phyloP scores from a whole-genome alignment of 352 stramenopile species.

The Globisporangium recalcitrans region DNA sequence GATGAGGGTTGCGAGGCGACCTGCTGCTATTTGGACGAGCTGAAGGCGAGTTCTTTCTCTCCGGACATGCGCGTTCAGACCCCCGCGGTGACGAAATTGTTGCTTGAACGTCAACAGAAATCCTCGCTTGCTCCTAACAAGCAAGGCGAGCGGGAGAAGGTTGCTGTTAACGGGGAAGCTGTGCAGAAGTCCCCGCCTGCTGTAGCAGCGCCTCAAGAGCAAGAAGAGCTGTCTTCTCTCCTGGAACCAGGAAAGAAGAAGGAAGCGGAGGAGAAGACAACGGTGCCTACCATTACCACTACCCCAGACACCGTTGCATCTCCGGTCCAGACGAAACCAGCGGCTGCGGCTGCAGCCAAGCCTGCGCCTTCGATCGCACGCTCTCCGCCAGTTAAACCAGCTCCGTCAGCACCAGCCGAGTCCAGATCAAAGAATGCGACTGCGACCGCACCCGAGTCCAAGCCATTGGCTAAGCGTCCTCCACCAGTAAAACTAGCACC shows the following conservation, averaged over 20 bases:
- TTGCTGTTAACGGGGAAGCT: neutral
- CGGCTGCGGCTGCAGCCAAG: neutral
- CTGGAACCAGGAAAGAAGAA: neutral
- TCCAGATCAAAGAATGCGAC: neutral
- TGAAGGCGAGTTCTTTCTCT: conserved; percentile 8
- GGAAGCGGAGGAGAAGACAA: neutral
- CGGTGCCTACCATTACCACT: neutral
- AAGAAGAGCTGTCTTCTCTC: neutral
- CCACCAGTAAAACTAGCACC: neutral
- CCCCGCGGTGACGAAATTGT: conserved; percentile 14
- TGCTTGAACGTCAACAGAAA: conserved; percentile 9
- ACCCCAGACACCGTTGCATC: neutral
- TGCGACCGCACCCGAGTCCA: neutral
- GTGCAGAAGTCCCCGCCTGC: neutral
- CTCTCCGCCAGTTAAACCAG: neutral
- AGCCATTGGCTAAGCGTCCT: neutral
- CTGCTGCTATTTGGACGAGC: neutral
- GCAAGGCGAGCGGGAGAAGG: neutral
- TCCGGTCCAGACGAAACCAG: neutral
- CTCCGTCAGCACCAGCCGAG: neutral
- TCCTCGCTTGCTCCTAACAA: neutral
- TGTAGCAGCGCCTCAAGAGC: neutral
- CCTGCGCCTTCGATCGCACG: neutral
- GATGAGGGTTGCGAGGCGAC: neutral
- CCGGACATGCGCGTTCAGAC: conserved; percentile 5